These are phyloP conservation scores for Lithospermum erythrorhizon DNA, from an alignment of 257 asterid species.

Conservation along the genomic window DNA sequence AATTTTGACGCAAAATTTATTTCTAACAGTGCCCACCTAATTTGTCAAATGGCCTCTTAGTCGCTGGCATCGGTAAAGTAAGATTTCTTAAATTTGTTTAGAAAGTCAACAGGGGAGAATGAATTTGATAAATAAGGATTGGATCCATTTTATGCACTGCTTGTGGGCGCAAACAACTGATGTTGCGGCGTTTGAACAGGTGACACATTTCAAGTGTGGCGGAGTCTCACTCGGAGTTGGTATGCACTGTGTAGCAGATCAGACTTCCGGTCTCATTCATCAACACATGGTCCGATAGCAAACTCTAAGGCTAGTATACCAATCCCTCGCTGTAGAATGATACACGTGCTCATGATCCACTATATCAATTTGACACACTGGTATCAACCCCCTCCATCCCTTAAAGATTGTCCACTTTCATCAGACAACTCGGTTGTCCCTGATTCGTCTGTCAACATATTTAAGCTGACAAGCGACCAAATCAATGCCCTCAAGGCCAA, in stretches of 20 bases:
- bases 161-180: no score
- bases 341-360: constrained; percentile 71
- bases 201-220: constrained; percentile 83
- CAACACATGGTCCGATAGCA: constrained; percentile 94
- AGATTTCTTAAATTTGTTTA: no score
- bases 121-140: no score
- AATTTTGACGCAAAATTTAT: no score
- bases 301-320: no score
- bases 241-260: constrained; percentile 92
- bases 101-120: no score
- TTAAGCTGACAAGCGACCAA: constrained; percentile 52
- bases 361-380: constrained; percentile 72
- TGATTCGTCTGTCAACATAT: constrained; percentile 45
- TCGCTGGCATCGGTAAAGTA: no score
- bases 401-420: constrained; percentile 21
- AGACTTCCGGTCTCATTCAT: constrained; percentile 98
- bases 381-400: constrained; percentile 84
- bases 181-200: constrained; percentile 40
- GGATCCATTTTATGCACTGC: no score
- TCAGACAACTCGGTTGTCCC: no score
- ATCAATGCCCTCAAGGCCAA: constrained; percentile 54
- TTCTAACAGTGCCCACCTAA: no score
- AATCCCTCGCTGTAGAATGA: constrained; percentile 98
- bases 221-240: constrained; percentile 95
- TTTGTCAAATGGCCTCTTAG: no score